A percentile compares a stretch with the other conserved stretches of the same genome.
Evolutionary conservation across 129 eudicot genomes (phyloP).

Genomic region (Flaveria sonorensis): DNA sequence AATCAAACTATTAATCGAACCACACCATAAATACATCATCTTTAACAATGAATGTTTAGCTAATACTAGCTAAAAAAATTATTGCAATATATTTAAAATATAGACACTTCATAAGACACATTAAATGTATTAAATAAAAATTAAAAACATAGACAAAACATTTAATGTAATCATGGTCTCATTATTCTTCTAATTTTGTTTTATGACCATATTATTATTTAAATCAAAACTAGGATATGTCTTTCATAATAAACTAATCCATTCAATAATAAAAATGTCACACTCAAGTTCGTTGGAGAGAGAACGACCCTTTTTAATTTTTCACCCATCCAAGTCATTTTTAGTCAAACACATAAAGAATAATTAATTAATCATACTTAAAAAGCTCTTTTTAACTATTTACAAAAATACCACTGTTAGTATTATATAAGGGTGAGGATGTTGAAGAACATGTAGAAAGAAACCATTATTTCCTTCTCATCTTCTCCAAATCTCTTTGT

Average conservation of each 20-base stretch:
- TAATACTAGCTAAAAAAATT: neutral
- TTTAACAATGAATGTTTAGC: neutral
- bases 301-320: conserved; percentile 33
- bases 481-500: conserved; percentile 21
- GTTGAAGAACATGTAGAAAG: conserved; percentile 10
- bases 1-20: neutral
- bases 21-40: neutral
- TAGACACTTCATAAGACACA: conserved; percentile 1
- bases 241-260: conserved; percentile 9
- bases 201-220: conserved; percentile 4
- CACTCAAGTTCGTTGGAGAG: conserved; percentile 37
- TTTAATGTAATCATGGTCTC: conserved; percentile 29
- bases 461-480: conserved; percentile 29
- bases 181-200: conserved; percentile 14
- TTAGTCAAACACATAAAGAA: neutral
- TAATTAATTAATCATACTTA: neutral
- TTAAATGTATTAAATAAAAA: neutral
- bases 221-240: conserved; percentile 30
- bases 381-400: neutral
- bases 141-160: neutral
- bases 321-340: conserved; percentile 13
- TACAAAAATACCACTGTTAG: neutral
- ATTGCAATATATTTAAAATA: neutral
- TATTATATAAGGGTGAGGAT: conserved; percentile 30
- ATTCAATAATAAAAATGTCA: conserved; percentile 33